These are phyloP conservation scores for Mortierella sp. DNA, from an alignment of 371 early-diverging fungal species.

Conservation along the genomic window DNA sequence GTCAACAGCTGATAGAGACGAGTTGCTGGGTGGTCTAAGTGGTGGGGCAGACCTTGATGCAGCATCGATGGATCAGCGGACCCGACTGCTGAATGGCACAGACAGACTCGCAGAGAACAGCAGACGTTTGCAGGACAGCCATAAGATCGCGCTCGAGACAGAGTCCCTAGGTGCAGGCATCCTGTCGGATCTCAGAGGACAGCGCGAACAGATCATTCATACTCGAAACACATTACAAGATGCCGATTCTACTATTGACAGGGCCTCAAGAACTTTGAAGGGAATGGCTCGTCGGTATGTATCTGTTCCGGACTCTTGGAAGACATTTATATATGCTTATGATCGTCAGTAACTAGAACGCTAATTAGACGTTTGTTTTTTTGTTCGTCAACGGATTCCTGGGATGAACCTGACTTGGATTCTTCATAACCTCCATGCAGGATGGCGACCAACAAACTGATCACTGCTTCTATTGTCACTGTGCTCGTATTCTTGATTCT, in stretches of 20 bases:
- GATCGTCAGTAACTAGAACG: no score
- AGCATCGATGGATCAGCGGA: slow-evolving; percentile 83
- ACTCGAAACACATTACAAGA: slow-evolving; percentile 89
- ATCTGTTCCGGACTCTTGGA: not conserved
- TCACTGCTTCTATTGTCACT: slow-evolving; percentile 88
- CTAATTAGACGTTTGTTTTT: no score
- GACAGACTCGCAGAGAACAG: slow-evolving; percentile 85
- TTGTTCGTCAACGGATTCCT: not conserved
- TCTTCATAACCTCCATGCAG: slow-evolving; percentile 58
- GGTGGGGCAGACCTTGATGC: slow-evolving; percentile 67
- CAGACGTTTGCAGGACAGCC: slow-evolving; percentile 87
- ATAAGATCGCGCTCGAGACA: slow-evolving; percentile 88
- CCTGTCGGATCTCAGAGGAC: slow-evolving; percentile 81
- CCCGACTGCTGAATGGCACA: slow-evolving; percentile 84
- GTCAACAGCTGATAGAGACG: slow-evolving; percentile 68
- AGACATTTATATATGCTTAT: no score
- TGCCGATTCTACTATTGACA: slow-evolving; percentile 91
- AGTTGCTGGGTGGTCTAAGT: slow-evolving; percentile 68
- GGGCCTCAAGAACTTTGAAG: slow-evolving; percentile 87
- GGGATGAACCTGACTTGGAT: no score
- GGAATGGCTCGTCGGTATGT: slow-evolving; percentile 93
- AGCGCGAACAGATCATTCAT: slow-evolving; percentile 91
- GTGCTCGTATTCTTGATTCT: slow-evolving; percentile 85
- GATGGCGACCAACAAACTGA: slow-evolving; percentile 89
- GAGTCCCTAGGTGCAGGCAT: slow-evolving; percentile 90